Evolutionary conservation across 1,284 basidiomycete genomes (phyloP).

Genomic region (Sparassis latifolia): DNA sequence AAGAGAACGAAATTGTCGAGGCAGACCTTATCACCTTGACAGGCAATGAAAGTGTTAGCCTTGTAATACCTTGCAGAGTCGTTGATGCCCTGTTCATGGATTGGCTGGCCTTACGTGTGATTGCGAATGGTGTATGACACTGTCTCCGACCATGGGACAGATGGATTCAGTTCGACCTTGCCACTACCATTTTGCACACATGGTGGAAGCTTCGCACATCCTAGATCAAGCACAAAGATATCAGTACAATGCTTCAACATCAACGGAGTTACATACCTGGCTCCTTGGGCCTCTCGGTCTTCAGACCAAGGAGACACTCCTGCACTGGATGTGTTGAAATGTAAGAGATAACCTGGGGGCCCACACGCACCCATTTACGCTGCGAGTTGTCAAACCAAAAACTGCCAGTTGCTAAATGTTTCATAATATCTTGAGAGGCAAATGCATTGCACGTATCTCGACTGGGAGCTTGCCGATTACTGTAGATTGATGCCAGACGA

Average conservation of each 20-base stretch:
- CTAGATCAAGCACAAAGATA: not conserved
- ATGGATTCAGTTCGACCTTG: not conserved
- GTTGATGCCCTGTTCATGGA: not conserved
- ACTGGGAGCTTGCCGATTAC: slow-evolving; percentile 17
- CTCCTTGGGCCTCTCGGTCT: too few relatives aligned
- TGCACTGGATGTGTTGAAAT: not conserved
- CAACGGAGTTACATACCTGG: not conserved
- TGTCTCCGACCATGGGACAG: not conserved
- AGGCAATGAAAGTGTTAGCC: not conserved
- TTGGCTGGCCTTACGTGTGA: not conserved
- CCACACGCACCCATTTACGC: slow-evolving; percentile 3
- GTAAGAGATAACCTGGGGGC: not conserved
- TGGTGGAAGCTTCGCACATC: not conserved
- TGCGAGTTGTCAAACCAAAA: slow-evolving; percentile 6
- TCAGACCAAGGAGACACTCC: not conserved
- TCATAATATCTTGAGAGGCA: slow-evolving; percentile 8
- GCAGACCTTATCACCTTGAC: not conserved
- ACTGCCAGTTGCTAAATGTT: slow-evolving; percentile 12
- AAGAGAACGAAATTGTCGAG: not conserved
- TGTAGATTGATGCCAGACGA: slow-evolving; percentile 13
- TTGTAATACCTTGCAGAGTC: not conserved
- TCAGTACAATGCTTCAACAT: not conserved
- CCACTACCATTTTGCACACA: not conserved
- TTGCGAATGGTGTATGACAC: not conserved
- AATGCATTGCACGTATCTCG: slow-evolving; percentile 11